Percentiles rank a stretch among this genome's conserved stretches.
phyloP scores from a whole-genome alignment of 345 rosid species.

The Populus simonii region DNA sequence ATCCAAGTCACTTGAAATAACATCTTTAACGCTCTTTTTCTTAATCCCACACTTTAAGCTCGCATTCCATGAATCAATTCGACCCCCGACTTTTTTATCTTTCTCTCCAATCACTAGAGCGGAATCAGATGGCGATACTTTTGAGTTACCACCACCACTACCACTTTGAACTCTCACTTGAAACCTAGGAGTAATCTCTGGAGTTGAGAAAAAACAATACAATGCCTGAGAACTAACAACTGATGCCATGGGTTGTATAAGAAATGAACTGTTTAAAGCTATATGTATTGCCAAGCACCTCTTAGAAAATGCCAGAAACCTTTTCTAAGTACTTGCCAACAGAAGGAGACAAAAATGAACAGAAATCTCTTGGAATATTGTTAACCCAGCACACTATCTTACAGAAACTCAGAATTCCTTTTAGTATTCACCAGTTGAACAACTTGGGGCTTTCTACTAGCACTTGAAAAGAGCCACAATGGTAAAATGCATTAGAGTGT shows the following conservation, averaged over 20 bases:
- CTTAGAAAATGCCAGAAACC: not conserved
- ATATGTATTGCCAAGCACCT: constrained; percentile 4
- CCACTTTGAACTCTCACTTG: constrained; percentile 47
- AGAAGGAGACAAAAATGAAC: not conserved
- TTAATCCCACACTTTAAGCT: constrained; percentile 21
- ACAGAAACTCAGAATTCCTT: not conserved
- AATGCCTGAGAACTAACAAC: constrained; percentile 24
- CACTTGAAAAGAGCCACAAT: not conserved
- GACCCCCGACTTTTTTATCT: constrained; percentile 19
- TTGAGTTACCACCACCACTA: constrained; percentile 30
- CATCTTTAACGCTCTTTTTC: constrained; percentile 32
- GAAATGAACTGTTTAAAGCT: not conserved
- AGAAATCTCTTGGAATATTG: not conserved
- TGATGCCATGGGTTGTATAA: constrained; percentile 30
- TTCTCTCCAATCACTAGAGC: constrained; percentile 13
- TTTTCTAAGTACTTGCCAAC: not conserved
- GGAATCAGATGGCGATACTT: constrained; percentile 31
- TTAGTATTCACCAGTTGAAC: not conserved
- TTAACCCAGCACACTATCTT: not conserved
- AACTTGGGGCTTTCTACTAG: not conserved
- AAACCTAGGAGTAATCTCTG: constrained; percentile 26
- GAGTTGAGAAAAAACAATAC: constrained; percentile 25
- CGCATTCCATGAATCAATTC: constrained; percentile 34
- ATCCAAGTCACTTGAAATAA: constrained; percentile 39
- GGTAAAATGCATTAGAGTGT: not conserved